phyloP scores from a whole-genome alignment of 139 green algal species.

The Pleodorina starrii region DNA sequence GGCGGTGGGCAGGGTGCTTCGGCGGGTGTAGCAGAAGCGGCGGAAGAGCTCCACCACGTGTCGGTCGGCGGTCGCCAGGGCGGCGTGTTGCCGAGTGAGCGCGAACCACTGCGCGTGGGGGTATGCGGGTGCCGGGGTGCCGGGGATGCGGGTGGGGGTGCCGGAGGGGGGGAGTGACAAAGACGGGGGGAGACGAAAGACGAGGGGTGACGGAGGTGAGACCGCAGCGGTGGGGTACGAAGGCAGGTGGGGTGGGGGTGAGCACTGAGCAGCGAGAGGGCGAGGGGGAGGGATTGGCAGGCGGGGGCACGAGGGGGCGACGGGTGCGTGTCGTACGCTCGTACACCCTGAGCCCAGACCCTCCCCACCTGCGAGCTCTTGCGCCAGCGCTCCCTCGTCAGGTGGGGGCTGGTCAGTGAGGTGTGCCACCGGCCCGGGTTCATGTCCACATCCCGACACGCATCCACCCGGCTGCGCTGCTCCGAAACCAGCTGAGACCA shows the following conservation, averaged over 20 bases:
- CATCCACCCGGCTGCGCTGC: constrained; percentile 46
- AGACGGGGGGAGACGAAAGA: not conserved
- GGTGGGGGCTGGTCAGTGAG: constrained; percentile 29
- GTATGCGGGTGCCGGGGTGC: no score
- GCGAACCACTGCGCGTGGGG: constrained; percentile 53
- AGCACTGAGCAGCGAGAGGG: not conserved
- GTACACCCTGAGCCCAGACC: no score
- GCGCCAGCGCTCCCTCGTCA: constrained; percentile 28
- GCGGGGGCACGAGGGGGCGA: no score
- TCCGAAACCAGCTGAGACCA: constrained; percentile 46
- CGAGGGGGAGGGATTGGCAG: no score
- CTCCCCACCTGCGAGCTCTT: constrained; percentile 53
- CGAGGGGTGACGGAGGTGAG: no score
- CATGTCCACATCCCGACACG: constrained; percentile 33
- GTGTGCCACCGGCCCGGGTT: constrained; percentile 9
- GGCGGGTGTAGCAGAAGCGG: constrained; percentile 48
- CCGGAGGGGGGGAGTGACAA: not conserved
- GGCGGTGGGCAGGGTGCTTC: not conserved
- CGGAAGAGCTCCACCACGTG: constrained; percentile 52
- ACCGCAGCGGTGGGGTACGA: not conserved
- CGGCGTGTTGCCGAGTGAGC: constrained; percentile 52
- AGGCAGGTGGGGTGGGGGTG: not conserved
- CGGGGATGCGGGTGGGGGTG: not conserved
- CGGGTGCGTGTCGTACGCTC: no score
- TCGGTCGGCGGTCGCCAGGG: constrained; percentile 42